phyloP scores from a whole-genome alignment of 2,329 filamentous ascomycete genomes.

The Hymenotorrendiella dingleyae region DNA sequence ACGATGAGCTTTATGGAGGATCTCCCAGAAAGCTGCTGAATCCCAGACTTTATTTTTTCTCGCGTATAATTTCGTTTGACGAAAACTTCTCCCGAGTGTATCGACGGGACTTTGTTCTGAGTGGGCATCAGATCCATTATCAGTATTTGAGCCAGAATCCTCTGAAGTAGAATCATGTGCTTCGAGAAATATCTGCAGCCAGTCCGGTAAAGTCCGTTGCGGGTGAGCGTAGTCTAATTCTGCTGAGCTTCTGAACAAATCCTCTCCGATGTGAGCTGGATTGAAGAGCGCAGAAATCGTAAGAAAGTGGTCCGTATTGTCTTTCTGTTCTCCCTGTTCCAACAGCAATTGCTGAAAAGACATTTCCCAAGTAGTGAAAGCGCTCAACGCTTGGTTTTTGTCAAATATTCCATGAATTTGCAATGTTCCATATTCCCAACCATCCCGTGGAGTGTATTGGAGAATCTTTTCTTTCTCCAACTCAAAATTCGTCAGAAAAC shows the following conservation, averaged over 20 bases:
- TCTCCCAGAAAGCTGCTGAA: neutral
- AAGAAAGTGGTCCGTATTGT: neutral
- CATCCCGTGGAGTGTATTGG: neutral
- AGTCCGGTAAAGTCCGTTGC: neutral
- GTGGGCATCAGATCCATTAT: neutral
- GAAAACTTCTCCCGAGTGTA: neutral
- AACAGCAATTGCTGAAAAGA: conserved; percentile 1
- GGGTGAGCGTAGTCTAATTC: neutral
- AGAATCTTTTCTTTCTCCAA: conserved; percentile 1
- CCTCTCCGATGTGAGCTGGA: neutral
- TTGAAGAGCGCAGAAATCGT: conserved; percentile 1
- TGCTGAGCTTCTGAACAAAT: neutral
- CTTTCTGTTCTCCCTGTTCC: neutral
- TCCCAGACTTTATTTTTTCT: neutral
- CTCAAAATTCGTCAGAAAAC: conserved; percentile 1
- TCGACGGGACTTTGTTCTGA: neutral
- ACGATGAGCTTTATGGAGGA: neutral
- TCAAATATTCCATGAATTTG: neutral
- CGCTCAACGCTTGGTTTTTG: conserved; percentile 3
- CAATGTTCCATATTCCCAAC: conserved; percentile 2
- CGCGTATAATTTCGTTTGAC: too few relatives aligned
- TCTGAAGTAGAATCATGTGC: neutral
- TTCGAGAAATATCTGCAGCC: neutral
- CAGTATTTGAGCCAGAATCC: neutral
- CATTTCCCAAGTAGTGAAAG: conserved; percentile 5